phyloP scores from a whole-genome alignment of 2,329 filamentous ascomycete species.

The Rhynchosporium secalis region DNA sequence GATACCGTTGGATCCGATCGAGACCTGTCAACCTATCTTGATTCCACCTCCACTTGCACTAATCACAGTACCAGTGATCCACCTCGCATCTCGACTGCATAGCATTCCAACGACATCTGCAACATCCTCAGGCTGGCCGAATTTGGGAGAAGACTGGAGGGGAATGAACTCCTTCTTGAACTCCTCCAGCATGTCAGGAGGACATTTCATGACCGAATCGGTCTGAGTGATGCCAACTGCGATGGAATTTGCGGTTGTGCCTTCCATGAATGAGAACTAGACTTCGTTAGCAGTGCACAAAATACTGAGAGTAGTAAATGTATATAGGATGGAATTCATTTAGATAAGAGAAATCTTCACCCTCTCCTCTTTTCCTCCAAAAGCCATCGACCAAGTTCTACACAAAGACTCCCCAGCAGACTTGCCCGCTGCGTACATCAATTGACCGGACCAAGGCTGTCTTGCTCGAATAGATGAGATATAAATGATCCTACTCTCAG shows the following conservation, averaged over 20 bases:
- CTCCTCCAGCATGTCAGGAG: conserved; percentile 37
- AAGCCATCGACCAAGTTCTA: conserved; percentile 42
- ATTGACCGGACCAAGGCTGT: conserved; percentile 40
- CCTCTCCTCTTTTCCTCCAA: conserved; percentile 41
- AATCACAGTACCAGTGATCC: conserved; percentile 43
- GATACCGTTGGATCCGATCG: background rate
- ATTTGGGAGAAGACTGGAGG: conserved; percentile 38
- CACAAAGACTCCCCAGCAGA: conserved; percentile 42
- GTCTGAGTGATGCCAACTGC: conserved; percentile 41
- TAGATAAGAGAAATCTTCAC: conserved; percentile 8
- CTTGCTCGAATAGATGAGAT: conserved; percentile 41
- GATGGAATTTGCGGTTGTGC: conserved; percentile 42
- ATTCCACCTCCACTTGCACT: conserved; percentile 42
- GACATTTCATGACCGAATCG: conserved; percentile 40
- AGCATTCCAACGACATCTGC: conserved; percentile 42
- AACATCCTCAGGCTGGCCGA: conserved; percentile 42
- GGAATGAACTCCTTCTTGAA: conserved; percentile 42
- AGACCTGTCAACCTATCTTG: conserved; percentile 36
- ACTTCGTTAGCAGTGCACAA: conserved; percentile 7
- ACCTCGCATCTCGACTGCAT: conserved; percentile 40
- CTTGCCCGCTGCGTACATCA: conserved; percentile 42
- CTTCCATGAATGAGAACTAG: conserved; percentile 41
- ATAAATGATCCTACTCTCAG: conserved; percentile 41
- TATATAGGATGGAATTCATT: background rate
- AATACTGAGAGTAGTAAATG: background rate